These are phyloP conservation scores for Lagenidium giganteum DNA, from an alignment of 352 stramenopile species.

Conservation along the genomic window DNA sequence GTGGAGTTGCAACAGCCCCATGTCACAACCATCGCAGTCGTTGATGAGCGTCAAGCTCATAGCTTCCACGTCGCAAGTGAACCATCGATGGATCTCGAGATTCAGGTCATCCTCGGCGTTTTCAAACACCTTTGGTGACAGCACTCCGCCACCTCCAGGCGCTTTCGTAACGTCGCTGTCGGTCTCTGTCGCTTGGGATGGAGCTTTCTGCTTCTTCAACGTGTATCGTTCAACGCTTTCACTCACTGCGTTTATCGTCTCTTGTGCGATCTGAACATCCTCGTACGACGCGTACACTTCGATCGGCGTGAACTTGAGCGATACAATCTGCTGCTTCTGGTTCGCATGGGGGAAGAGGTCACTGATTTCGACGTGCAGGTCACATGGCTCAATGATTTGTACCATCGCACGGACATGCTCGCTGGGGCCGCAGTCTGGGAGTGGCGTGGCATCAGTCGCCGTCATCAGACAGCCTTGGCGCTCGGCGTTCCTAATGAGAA, in stretches of 20 bases:
- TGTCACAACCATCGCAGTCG: constrained; percentile 83
- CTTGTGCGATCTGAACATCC: constrained; percentile 47
- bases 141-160: constrained; percentile 3
- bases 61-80: constrained; percentile 63
- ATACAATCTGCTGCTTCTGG: constrained; percentile 71
- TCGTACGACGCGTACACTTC: constrained; percentile 80
- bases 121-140: constrained; percentile 14
- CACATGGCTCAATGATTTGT: constrained; percentile 74
- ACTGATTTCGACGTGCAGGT: constrained; percentile 58
- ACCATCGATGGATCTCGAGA: constrained; percentile 67
- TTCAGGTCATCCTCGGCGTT: background rate
- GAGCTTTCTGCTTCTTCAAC: constrained; percentile 5
- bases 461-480: constrained; percentile 47
- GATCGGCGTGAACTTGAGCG: constrained; percentile 66
- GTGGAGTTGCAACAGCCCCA: constrained; percentile 73
- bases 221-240: constrained; percentile 21
- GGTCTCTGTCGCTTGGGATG: background rate
- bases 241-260: constrained; percentile 39
- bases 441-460: no score
- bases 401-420: constrained; percentile 40
- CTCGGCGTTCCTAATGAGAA: constrained; percentile 57
- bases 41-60: constrained; percentile 80
- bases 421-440: no score
- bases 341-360: constrained; percentile 60
- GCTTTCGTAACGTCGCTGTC: background rate